Percentiles rank a stretch among this genome's conserved stretches.
Conservation (phyloP, 257 asterid species). For the Ocimum tenuiflorum region DNA sequence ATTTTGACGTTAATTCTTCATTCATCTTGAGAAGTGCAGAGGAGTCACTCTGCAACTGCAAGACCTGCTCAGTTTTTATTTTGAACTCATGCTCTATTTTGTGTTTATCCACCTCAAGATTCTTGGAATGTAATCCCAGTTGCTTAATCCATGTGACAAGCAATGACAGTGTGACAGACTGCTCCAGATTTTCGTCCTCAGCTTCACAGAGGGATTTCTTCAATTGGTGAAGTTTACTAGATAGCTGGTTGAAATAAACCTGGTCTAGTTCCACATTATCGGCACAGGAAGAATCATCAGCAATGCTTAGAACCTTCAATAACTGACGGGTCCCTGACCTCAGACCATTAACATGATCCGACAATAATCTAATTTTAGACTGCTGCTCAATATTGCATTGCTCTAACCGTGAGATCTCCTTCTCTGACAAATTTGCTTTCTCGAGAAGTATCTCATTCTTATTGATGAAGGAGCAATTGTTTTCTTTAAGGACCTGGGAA, state of each 20-base stretch:
- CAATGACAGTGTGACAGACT: slow-evolving; percentile 44
- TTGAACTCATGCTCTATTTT: slow-evolving; percentile 38
- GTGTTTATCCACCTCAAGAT: slow-evolving; percentile 43
- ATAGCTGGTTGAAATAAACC: slow-evolving; percentile 29
- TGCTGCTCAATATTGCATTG: slow-evolving; percentile 39
- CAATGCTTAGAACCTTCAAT: slow-evolving; percentile 47
- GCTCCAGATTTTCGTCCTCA: slow-evolving; percentile 55
- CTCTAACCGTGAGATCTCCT: slow-evolving; percentile 42
- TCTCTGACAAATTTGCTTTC: slow-evolving; percentile 37
- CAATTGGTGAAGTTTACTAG: slow-evolving; percentile 38
- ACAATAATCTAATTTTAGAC: slow-evolving; percentile 43
- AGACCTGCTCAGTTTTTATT: slow-evolving; percentile 33
- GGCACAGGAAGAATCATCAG: slow-evolving; percentile 24
- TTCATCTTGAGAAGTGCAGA: slow-evolving; percentile 40
- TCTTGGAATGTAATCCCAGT: slow-evolving; percentile 33
- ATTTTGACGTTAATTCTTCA: slow-evolving; percentile 39
- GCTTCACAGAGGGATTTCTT: slow-evolving; percentile 34
- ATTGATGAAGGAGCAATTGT: slow-evolving; percentile 30
- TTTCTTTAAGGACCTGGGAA: slow-evolving; percentile 52
- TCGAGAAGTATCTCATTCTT: slow-evolving; percentile 47
- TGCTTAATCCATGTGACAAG: slow-evolving; percentile 57
- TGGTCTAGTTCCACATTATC: slow-evolving; percentile 40
- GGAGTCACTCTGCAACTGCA: slow-evolving; percentile 38
- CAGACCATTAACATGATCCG: slow-evolving; percentile 42
- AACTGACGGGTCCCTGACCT: slow-evolving; percentile 46